Evolutionary conservation across 2,329 filamentous ascomycete genomes (phyloP).

Genomic region (Exophiala bonariae): DNA sequence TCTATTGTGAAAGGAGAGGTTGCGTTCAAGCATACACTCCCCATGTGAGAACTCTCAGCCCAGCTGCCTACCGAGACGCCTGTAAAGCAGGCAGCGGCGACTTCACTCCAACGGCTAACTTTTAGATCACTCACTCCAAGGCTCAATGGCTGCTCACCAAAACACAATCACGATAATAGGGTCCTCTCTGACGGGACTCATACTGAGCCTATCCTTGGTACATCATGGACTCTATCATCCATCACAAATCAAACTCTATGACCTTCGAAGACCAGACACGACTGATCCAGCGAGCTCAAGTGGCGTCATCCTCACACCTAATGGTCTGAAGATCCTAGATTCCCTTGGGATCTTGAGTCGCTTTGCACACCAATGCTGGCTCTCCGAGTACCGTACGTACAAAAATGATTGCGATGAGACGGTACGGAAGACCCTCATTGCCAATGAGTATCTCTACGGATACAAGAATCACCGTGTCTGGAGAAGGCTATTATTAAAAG

Average conservation of each 20-base stretch:
- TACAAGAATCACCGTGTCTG: conserved; percentile 58
- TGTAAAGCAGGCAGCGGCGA: too few relatives aligned
- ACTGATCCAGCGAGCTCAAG: conserved; percentile 32
- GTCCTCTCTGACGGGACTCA: conserved; percentile 12
- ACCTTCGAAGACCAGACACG: conserved; percentile 30
- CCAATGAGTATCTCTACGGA: conserved; percentile 48
- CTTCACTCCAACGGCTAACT: too few relatives aligned
- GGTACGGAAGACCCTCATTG: conserved; percentile 34
- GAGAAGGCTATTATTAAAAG: conserved; percentile 51
- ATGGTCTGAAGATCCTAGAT: conserved; percentile 19
- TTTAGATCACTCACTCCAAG: too few relatives aligned
- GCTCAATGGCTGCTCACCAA: too few relatives aligned
- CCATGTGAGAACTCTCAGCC: too few relatives aligned
- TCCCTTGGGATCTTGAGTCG: conserved; percentile 10
- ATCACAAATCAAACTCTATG: conserved; percentile 32
- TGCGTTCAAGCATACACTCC: too few relatives aligned
- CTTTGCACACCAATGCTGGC: conserved; percentile 19
- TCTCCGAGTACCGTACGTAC: conserved; percentile 36
- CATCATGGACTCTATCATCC: conserved; percentile 8
- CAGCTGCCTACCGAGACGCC: too few relatives aligned
- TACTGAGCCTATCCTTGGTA: conserved; percentile 10
- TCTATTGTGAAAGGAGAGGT: too few relatives aligned
- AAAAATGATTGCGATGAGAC: conserved; percentile 32
- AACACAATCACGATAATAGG: conserved; percentile 16
- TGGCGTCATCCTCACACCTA: conserved; percentile 23